Base-by-base conservation (phyloP, 306 rosid genomes). In the Begonia loranthoides region DNA sequence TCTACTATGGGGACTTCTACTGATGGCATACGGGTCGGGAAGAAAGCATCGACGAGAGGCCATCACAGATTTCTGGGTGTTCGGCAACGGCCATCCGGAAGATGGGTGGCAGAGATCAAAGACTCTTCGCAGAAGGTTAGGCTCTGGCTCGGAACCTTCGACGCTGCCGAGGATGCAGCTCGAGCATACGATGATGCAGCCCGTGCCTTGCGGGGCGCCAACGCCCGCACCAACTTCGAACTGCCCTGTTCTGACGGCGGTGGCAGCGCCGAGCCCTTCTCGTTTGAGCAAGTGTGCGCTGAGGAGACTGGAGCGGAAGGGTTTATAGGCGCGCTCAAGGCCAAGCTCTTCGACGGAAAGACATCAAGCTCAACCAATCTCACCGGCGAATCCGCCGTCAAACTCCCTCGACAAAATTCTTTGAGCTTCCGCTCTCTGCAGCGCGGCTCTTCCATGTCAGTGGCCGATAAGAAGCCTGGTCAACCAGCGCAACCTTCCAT, bases 61-160 rank as follows among this genome's bases (percentile, higher is more conserved):
- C 95, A 81, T 72, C 73, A 74, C 17, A 69, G 65, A 43, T 85
- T 59, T 22, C 87, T 85, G 13, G 95, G 95, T 2, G 92, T 85
- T 38, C 77, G 84, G 1, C 84, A 78, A 49, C 71, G 87, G 47
- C 95, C 95, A 6, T 81, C 87, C 0, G 94, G 95, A 13, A 73
- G 92, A 73, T 84, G 90, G 95, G 95, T 84, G 13, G 83, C 94
- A 1, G 95, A 84, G 80, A 84, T 80, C 66, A 84, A 84, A 53
- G 90, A 84, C 66, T 84, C 94, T 0, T 13, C 78, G 21, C 81
- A 71, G 15, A 78, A 80, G 57, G 80, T 84, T n/a, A 78, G 94
- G 62, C 82, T 78, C 1, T 80, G 94, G 87, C 94, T 84, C 0
- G 90, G 90, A 12, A 81, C 95, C 4, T 81, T 84, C 12, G 90